Conservation (phyloP, 2,329 filamentous ascomycete genomes). For the Fusarium coicis region DNA sequence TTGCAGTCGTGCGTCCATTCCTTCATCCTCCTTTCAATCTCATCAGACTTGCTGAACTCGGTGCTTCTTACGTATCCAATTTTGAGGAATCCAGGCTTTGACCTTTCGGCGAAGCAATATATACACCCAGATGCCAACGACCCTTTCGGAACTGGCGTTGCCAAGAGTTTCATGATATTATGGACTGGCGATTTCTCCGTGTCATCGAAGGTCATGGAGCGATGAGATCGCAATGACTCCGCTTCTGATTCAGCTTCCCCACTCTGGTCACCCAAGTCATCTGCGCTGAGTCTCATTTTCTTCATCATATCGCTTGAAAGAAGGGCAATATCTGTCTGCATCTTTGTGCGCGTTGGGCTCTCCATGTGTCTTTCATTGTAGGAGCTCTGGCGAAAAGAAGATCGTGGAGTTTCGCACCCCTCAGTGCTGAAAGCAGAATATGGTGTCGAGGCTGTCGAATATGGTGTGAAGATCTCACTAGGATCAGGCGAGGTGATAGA, state of each 20-base stretch:
- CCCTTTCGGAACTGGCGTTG: too few species aligned
- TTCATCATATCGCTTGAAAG: neutral
- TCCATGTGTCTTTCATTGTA: neutral
- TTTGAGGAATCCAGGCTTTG: slow-evolving; percentile 11
- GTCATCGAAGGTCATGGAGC: neutral
- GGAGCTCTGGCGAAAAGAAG: neutral
- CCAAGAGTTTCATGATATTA: neutral
- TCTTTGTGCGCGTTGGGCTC: slow-evolving; percentile 6
- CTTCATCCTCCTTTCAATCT: neutral
- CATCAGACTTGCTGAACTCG: neutral
- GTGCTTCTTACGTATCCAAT: neutral
- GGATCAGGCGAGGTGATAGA: slow-evolving; percentile 15
- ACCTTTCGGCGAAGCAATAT: slow-evolving; percentile 18
- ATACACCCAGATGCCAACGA: neutral
- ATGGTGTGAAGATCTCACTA: slow-evolving; percentile 16
- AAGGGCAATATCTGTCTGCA: too few species aligned
- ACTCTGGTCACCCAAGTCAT: neutral
- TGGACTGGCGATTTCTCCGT: neutral
- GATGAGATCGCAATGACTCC: neutral
- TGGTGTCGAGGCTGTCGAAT: slow-evolving; percentile 14
- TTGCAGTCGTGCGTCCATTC: neutral
- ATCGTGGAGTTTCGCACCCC: neutral
- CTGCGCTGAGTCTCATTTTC: neutral
- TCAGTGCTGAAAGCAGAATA: neutral
- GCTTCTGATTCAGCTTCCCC: neutral